A percentile compares a stretch with the other conserved stretches of the same genome.
These are phyloP conservation scores for Chaetothyriales sp. DNA, from an alignment of 2,329 filamentous ascomycete genomes.

Conservation along the genomic window DNA sequence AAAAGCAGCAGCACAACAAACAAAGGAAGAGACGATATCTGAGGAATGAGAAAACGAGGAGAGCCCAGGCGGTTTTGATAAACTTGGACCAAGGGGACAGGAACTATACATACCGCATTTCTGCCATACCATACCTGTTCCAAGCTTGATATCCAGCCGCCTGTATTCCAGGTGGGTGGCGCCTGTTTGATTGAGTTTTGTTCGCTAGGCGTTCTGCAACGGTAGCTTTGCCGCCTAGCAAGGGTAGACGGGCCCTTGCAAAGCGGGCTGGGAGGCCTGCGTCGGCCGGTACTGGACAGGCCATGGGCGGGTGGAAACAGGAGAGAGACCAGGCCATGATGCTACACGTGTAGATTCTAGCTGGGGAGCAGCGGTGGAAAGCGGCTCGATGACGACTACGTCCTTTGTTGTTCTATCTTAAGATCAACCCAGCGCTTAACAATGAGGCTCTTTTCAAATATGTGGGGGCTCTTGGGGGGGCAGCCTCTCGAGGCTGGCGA, in stretches of 20 bases:
- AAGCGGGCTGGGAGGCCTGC: background rate
- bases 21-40: background rate
- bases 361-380: background rate
- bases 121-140: background rate
- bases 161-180: background rate
- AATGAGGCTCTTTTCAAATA: background rate
- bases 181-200: background rate
- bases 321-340: background rate
- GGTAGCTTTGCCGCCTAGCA: background rate
- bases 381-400: background rate
- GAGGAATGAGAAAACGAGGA: background rate
- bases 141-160: background rate
- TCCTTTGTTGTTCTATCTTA: background rate
- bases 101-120: background rate
- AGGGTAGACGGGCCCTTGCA: background rate
- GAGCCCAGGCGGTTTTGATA: background rate
- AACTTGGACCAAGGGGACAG: background rate
- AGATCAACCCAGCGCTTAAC: background rate
- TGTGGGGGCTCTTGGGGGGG: too few relatives aligned
- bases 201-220: background rate
- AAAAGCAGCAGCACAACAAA: background rate
- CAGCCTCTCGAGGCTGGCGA: background rate
- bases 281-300: background rate
- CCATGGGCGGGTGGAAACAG: background rate
- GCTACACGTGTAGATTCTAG: background rate